Base-by-base conservation (phyloP, 2,329 filamentous ascomycete species). In the Didymella segeticola region DNA sequence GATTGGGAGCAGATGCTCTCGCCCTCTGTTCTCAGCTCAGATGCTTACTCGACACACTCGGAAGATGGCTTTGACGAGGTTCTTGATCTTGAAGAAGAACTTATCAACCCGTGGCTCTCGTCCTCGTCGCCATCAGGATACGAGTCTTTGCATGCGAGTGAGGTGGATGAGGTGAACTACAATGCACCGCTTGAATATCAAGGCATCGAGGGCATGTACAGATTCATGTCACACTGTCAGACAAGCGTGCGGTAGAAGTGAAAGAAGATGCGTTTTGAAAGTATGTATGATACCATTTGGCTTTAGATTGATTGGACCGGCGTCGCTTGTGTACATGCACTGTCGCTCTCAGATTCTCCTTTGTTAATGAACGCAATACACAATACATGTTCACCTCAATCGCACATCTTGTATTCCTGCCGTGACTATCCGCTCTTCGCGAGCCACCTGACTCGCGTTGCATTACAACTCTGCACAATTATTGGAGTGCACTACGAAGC, bases 151-250 rank as follows among this genome's bases (percentile, higher is more conserved):
- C 80, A 82, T 41, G 79, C 80, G 17, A 85, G 82, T 59, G 81
- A 84, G 68, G 78, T 68, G 12, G 79, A 80, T 39, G 64, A 67
- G 7, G 58, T 65, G 55, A 65, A 72, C 27, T 42, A 66, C 49
- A 58, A 75, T 25, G 75, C 73, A 22, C 79, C 79, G 3, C 77
- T 86, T 11, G 83, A 83, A 45, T 87, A 86, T 58, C 85, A 87
- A 57, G 83, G 85, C 5, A 73, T 86, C 12, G 84, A 89, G 65
- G 86, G 86, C 3, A 88, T 89, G 27, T 86, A 87, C 64, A 79
- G 80, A 43, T 89, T 89, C 66, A 78, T 89, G 53, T 83, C 86
- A 62, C 82, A 87, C 59, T 87, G 86, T 62, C 85, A 88, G 69
- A 73, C 76, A 23, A 63, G 58, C 47, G 52, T 41, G 29, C 50